A percentile compares a stretch with the other conserved stretches of the same genome.
Conservation (phyloP, 768 basidiomycete genomes). For the Trametes elegans region DNA sequence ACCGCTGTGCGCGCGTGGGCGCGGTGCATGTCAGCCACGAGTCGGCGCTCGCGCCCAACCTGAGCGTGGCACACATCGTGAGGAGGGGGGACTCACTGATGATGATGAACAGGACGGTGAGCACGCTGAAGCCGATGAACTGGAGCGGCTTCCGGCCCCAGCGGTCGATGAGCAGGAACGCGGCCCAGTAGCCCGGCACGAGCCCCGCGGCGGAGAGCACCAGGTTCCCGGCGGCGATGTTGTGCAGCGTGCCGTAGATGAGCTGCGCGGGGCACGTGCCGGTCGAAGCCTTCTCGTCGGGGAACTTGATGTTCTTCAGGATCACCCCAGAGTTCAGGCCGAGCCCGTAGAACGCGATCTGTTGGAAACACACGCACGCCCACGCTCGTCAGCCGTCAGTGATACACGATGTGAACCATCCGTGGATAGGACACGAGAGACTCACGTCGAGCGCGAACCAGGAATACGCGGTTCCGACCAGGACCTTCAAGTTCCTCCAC, state of each 20-base stretch:
- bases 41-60: too few relatives aligned
- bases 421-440: neutral
- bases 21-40: too few relatives aligned
- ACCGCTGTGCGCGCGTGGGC: too few relatives aligned
- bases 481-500: constrained; percentile 77
- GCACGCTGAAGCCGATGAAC: constrained; percentile 36
- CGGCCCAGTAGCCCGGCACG: constrained; percentile 39
- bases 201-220: constrained; percentile 38
- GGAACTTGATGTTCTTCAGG: constrained; percentile 34
- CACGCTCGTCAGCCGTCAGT: too few relatives aligned
- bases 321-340: constrained; percentile 46
- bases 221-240: constrained; percentile 34
- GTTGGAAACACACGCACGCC: too few relatives aligned
- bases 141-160: constrained; percentile 43
- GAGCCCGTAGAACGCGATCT: constrained; percentile 49
- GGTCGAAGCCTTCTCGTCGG: constrained; percentile 13
- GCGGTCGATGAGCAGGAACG: constrained; percentile 36
- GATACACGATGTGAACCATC: constrained; percentile 12
- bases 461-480: constrained; percentile 79
- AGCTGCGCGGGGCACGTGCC: constrained; percentile 7
- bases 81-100: constrained; percentile 26
- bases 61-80: neutral
- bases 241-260: constrained; percentile 30
- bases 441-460: constrained; percentile 89
- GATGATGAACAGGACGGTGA: constrained; percentile 33